These are phyloP conservation scores for Pythium grandisporangium DNA, from an alignment of 352 stramenopile genomes.

Conservation along the genomic window DNA sequence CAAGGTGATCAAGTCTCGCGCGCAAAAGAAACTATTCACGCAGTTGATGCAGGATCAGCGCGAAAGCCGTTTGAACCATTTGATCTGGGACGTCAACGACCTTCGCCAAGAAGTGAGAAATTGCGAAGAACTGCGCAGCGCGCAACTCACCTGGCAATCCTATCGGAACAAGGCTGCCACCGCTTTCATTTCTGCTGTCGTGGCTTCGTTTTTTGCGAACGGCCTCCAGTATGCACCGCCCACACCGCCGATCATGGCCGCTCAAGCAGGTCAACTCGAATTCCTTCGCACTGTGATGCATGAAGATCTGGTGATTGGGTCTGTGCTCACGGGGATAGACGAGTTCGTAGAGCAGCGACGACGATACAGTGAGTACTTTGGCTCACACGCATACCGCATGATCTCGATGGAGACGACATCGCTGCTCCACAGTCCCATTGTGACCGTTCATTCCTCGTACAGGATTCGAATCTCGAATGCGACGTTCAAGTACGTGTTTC, in stretches of 20 bases:
- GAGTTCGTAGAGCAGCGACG: conserved; percentile 5
- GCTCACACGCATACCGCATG: conserved; percentile 3
- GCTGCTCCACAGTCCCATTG: conserved; percentile 2
- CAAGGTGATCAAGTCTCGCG: background rate
- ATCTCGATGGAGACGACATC: conserved; percentile 2
- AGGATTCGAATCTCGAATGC: conserved; percentile 7
- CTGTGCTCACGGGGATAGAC: conserved; percentile 3
- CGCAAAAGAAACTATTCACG: background rate
- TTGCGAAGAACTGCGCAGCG: background rate
- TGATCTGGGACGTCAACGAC: conserved; percentile 6
- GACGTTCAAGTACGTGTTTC: conserved; percentile 14
- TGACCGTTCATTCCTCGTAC: conserved; percentile 6
- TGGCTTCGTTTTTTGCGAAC: conserved; percentile 2
- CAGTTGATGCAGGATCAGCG: background rate
- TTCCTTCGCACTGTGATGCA: conserved; percentile 2
- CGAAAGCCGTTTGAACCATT: background rate
- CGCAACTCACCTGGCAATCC: background rate
- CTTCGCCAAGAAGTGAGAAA: background rate
- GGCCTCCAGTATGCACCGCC: background rate
- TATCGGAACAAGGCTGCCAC: background rate
- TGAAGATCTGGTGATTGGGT: conserved; percentile 2
- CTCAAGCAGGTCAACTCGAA: too few species aligned
- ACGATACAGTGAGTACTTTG: conserved; percentile 6
- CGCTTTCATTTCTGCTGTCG: background rate
- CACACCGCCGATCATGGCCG: background rate